A percentile compares a stretch with the other conserved stretches of the same genome.
Evolutionary conservation across 1,284 basidiomycete species (phyloP).

Genomic region (Apiotrichum gracile): DNA sequence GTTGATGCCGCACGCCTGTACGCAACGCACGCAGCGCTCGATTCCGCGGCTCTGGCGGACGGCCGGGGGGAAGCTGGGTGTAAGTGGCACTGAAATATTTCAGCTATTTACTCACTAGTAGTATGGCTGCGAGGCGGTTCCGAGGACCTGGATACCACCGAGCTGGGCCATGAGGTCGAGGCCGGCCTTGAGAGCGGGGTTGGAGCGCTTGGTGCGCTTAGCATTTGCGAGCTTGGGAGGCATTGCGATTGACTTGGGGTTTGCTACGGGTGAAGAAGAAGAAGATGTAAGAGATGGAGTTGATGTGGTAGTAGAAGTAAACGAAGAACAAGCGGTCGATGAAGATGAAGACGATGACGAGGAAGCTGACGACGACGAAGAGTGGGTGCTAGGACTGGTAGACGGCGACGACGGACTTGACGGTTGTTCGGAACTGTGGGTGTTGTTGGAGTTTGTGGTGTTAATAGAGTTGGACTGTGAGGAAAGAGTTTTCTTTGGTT

Average conservation of each 20-base stretch:
- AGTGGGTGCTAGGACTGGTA: not conserved
- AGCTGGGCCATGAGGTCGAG: slow-evolving; percentile 10
- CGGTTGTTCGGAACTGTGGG: not conserved
- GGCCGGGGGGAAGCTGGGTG: slow-evolving; percentile 4
- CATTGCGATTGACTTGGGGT: not conserved
- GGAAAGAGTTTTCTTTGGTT: not conserved
- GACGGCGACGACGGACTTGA: not conserved
- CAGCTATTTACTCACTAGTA: slow-evolving; percentile 8
- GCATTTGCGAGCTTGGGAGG: slow-evolving; percentile 3
- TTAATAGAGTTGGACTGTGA: not conserved
- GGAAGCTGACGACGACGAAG: not conserved
- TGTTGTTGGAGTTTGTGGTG: not conserved
- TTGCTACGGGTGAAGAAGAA: not conserved
- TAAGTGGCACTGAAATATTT: not conserved
- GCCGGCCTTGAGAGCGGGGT: slow-evolving; percentile 7
- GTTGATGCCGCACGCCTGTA: slow-evolving; percentile 1
- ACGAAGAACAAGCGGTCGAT: not conserved
- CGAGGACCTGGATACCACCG: slow-evolving; percentile 8
- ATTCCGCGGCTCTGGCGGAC: slow-evolving; percentile 2
- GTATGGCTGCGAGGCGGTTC: slow-evolving; percentile 5
- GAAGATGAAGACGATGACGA: not conserved
- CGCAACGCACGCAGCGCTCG: slow-evolving; percentile 10
- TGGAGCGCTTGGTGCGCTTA: slow-evolving; percentile 1
- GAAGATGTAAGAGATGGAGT: not conserved
- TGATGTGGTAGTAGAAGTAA: not conserved